Base-by-base conservation (phyloP, 495 filamentous ascomycete genomes). In the Neurospora sp. region DNA sequence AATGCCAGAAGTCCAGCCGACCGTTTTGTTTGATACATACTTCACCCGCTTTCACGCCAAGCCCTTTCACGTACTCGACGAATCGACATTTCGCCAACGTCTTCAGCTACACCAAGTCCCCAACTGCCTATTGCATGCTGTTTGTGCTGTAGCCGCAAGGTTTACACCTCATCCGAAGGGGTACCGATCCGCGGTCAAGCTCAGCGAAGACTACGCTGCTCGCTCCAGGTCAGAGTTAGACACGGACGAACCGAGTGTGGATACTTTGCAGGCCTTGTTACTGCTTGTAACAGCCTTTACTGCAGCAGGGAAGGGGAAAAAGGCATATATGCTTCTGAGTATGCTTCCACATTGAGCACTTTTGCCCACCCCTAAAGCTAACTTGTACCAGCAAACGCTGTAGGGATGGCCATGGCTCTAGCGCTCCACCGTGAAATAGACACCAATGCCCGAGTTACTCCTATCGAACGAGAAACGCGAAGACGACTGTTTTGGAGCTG, bases 261-360 rank as follows among this genome's bases (percentile, higher is more conserved):
- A 95, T 78, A 85, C 86, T 39, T 81, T 94, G 8, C 93, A 96
- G 78, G 84, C 92, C 7, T 84, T 94, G 12, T 79, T 96, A 68
- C 84, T 96, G n/a, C 87, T 96, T 1, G 89, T 89, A 4, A 89
- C 90, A 76, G 89, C 91, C 3, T 92, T 88, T 76, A 93, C 89
- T 68, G 92, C 91, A 20, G 84, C 88, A 35, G 92, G 93, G n/a
- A 88, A 90, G 75, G 91, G 93, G 31, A 94, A 92, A 82, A 94
- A 92, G 79, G 89, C 91, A 1, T 95, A 93, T 76, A 96, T 96
- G 93, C 86, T 92, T 22, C 81, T 96, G 59, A 86, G 92, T 94
- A 88, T 8, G 87, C 78, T 69, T 6, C 17, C 40, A 40, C 39
- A 16, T 35, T 17, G 14, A 65, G 10, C 53, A 65, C 37, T 6